phyloP scores from a whole-genome alignment of 805 yeast genomes.

The Lipomyces chichibuensis region DNA sequence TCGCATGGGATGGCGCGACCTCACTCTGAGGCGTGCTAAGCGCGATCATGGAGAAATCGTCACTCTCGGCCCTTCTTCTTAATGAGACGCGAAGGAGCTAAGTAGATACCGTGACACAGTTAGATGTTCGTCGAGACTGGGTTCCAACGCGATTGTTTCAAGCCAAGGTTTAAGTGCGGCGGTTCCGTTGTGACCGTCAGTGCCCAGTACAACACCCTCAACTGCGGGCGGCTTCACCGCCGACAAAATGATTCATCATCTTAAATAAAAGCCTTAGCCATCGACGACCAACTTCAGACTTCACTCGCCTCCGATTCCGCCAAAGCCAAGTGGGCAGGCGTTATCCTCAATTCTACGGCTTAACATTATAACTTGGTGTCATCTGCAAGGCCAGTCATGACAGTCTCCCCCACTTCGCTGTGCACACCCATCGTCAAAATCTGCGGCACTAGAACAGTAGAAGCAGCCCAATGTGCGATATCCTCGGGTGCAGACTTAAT shows the following conservation, averaged over 20 bases:
- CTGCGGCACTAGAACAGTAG: constrained; percentile 74
- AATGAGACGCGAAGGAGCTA: neutral
- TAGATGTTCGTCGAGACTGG: too few relatives aligned
- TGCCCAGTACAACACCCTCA: neutral
- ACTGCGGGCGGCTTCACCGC: neutral
- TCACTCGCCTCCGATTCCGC: too few relatives aligned
- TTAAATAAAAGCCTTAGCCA: too few relatives aligned
- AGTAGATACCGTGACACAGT: neutral
- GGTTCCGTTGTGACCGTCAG: too few relatives aligned
- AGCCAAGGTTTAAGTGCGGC: too few relatives aligned
- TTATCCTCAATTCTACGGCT: neutral
- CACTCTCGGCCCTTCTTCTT: constrained; percentile 45
- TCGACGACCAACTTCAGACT: too few relatives aligned
- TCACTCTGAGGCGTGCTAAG: neutral
- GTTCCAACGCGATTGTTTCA: neutral
- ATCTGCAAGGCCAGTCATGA: neutral
- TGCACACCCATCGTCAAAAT: constrained; percentile 63
- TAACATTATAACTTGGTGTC: neutral
- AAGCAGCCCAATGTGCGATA: constrained; percentile 73
- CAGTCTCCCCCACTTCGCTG: neutral
- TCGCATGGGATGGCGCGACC: neutral
- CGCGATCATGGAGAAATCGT: neutral
- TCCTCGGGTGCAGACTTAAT: constrained; percentile 71
- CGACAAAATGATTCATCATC: too few relatives aligned
- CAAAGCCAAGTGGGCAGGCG: neutral